Percentiles rank a stretch among this genome's conserved stretches.
Evolutionary conservation across 495 filamentous ascomycete genomes (phyloP).

Genomic region (Penicillium alfredii): DNA sequence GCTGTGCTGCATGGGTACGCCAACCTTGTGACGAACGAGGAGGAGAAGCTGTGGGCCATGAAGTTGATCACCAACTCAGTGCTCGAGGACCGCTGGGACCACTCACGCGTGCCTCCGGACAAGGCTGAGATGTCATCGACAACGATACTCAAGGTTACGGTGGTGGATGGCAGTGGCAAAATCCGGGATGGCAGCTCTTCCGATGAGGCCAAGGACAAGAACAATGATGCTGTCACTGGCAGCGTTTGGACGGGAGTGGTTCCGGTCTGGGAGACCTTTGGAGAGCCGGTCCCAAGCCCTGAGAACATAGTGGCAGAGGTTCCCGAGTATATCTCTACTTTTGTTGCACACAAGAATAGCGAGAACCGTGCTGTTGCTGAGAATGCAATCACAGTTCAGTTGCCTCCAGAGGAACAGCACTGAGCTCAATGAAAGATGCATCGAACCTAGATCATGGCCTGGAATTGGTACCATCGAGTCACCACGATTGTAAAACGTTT

Average conservation of each 20-base stretch:
- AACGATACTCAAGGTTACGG: slow-evolving; percentile 61
- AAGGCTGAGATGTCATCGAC: slow-evolving; percentile 73
- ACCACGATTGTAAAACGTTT: no score
- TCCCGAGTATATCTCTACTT: slow-evolving; percentile 60
- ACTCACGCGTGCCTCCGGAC: slow-evolving; percentile 67
- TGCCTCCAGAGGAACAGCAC: slow-evolving; percentile 37
- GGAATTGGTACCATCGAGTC: no score
- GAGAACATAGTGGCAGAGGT: slow-evolving; percentile 54
- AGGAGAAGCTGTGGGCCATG: slow-evolving; percentile 82
- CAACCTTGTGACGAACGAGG: slow-evolving; percentile 53
- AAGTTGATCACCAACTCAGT: slow-evolving; percentile 72
- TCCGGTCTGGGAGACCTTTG: slow-evolving; percentile 60
- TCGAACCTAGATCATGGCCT: no score
- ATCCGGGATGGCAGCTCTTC: slow-evolving; percentile 59
- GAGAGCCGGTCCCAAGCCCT: slow-evolving; percentile 59
- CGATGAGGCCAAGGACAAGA: slow-evolving; percentile 66
- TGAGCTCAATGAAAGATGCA: slow-evolving; percentile 10
- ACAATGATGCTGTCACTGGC: slow-evolving; percentile 51
- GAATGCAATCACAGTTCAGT: slow-evolving; percentile 30
- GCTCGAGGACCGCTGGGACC: slow-evolving; percentile 60
- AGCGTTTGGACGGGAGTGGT: slow-evolving; percentile 82
- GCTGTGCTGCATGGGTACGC: slow-evolving; percentile 76
- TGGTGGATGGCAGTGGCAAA: slow-evolving; percentile 75
- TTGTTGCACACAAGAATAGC: slow-evolving; percentile 48
- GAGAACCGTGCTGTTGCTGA: slow-evolving; percentile 48